A percentile compares a stretch with the other conserved stretches of the same genome.
Conservation (phyloP, 139 green algal species). For the Picochlorum sp. region DNA sequence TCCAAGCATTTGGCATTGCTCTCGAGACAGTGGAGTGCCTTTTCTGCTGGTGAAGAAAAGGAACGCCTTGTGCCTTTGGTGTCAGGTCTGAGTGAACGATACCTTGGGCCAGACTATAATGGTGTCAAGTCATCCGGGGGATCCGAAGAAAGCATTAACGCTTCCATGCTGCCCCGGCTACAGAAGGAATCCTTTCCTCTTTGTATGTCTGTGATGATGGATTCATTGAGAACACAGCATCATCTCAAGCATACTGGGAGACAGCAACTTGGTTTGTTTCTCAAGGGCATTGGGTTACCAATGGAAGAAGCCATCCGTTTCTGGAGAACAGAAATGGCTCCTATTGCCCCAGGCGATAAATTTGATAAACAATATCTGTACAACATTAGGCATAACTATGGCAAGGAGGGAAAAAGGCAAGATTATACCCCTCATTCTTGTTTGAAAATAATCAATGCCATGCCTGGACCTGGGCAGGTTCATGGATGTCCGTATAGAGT, state of each 20-base stretch:
- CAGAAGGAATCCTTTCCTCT: conserved; percentile 69
- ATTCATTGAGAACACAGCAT: conserved; percentile 54
- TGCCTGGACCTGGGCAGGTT: conserved; percentile 54
- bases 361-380: conserved; percentile 98
- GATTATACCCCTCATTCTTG: conserved; percentile 87
- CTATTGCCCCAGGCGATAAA: conserved; percentile 52
- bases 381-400: conserved; percentile 95
- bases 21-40: conserved; percentile 44
- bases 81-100: conserved; percentile 58
- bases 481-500: conserved; percentile 89
- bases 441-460: conserved; percentile 76
- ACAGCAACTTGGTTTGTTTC: conserved; percentile 90
- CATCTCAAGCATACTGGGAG: conserved; percentile 88
- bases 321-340: conserved; percentile 72
- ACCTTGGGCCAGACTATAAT: conserved; percentile 57
- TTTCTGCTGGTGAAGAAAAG: conserved; percentile 54
- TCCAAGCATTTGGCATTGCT: conserved; percentile 45
- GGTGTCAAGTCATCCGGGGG: conserved; percentile 22
- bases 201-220: conserved; percentile 61
- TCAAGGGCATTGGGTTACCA: conserved; percentile 87
- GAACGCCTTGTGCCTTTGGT: conserved; percentile 75
- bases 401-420: conserved; percentile 87
- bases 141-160: conserved; percentile 22
- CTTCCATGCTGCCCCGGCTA: conserved; percentile 37
- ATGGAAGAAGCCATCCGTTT: conserved; percentile 90